Base-by-base conservation (phyloP, 2,329 filamentous ascomycete species). In the Epichloe gansuensis region DNA sequence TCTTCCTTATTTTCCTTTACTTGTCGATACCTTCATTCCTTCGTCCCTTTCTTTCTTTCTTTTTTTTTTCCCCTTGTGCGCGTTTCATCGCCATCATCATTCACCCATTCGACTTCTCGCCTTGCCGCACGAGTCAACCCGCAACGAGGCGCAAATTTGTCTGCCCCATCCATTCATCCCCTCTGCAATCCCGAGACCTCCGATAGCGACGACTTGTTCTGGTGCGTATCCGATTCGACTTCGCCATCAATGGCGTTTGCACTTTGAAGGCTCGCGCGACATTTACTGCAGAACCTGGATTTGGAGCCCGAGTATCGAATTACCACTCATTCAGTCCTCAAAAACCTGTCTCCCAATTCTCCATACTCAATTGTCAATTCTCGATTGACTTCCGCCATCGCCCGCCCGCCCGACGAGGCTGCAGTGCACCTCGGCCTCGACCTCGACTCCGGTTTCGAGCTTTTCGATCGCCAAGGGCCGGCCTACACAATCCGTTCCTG, bases 71-170 rank as follows among this genome's bases (percentile, higher is more conserved):
- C 39, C 38, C 39, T 41, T 51, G 12, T 11, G 23, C 41, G n/a
- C 13, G 7, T 23, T 23, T 21, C 23, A 21, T 49, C 23, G 41
- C 55, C 53, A 50, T 13, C 40, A 51, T 50, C 43, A 55, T 52
- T 55, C 38, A 36, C 7, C 49, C 36, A 44, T 44, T 49, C 36
- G 31, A 13, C 42, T 15, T 12, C 35, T 45, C 34, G 9, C 25
- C 38, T 36, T 46, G 35, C 47, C 47, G 47, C 41, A 42, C 47
- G 40, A 47, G 31, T 46, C 36, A 23, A 31, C 27, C 48, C 15
- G 38, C 47, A 44, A 43, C 47, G 41, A 35, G 42, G 51, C 47
- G 51, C 47, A 53, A 47, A 35, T 38, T 38, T 50, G 25, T 12
- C 47, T 39, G 47, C 12, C 41, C 13, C 34, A 12, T 15, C 27